Evolutionary conservation across 495 filamentous ascomycete genomes (phyloP).

Genomic region (Viridothelium virens): DNA sequence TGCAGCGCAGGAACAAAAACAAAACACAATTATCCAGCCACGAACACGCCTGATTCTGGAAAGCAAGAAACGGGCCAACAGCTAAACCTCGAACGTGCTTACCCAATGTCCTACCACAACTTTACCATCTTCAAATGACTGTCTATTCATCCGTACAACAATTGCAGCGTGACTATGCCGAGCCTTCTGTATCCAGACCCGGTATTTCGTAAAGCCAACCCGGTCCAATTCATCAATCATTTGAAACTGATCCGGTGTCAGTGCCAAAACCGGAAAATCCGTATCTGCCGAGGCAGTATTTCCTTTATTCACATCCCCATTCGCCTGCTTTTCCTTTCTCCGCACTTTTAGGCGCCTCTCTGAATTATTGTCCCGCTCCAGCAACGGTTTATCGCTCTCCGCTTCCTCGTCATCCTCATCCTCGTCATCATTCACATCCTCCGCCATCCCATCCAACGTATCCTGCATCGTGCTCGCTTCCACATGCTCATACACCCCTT

Average conservation of each 20-base stretch:
- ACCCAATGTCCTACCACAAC: conserved; percentile 78
- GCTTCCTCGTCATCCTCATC: not conserved
- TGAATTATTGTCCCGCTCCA: not conserved
- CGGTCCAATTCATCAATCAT: conserved; percentile 73
- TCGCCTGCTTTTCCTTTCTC: not conserved
- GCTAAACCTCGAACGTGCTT: conserved; percentile 59
- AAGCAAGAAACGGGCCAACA: not conserved
- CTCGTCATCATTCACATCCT: conserved; percentile 1
- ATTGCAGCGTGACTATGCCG: conserved; percentile 84
- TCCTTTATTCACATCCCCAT: conserved; percentile 6
- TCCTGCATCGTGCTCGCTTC: conserved; percentile 30
- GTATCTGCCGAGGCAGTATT: conserved; percentile 12
- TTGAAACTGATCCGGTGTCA: conserved; percentile 69
- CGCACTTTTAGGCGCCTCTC: not conserved
- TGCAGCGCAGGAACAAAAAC: no score
- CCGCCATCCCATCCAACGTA: not conserved
- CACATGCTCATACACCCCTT: conserved; percentile 64
- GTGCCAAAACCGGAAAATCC: conserved; percentile 60
- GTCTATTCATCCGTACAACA: conserved; percentile 60
- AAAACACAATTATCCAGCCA: not conserved
- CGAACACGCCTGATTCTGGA: not conserved
- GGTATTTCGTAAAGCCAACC: conserved; percentile 72
- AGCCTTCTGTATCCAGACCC: conserved; percentile 75
- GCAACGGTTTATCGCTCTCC: conserved; percentile 1
- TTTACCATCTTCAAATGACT: conserved; percentile 63